Base-by-base conservation (phyloP, 345 rosid genomes). In the Citrus glauca region DNA sequence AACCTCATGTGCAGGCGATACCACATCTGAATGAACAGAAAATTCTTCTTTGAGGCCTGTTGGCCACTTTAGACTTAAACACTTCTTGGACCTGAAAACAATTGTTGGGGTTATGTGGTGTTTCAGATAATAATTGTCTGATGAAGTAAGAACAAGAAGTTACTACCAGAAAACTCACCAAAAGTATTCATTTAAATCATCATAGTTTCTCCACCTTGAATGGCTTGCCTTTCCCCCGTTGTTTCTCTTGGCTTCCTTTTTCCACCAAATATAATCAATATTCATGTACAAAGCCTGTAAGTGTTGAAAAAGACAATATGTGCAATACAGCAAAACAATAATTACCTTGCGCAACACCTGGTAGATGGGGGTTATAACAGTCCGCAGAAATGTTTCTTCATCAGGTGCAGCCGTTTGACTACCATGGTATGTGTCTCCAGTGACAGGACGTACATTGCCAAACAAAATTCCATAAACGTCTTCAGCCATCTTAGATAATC, bases 141-240 rank as follows among this genome's bases (percentile, higher is more conserved):
- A 37, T 79, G 22, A 73, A 79, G 71, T 53, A 80, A 14, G 70
- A 1, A 40, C 33, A 75, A 79, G 37, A 77, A 74, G 72, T 19
- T 70, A 71, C 30, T 55, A 10, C 69, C 71, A 84, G 56, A 62
- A 27, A 81, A 82, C 86, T 85, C 79, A 96, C 99, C 99, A 96
- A 77, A 96, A 96, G 86, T 92, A 96, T 87, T 96, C 99, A 81
- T 96, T 96, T 69, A 96, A 78, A 81, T 96, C 99, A 85, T 96
- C 99, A 79, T 96, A 96, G 77, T 96, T 96, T 85, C 99, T 94
- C 99, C 98, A 94, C 84, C 76, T 90, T 61, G 99, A 92, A 88
- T 94, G 98, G 84, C 99, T 94, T 70, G 93, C 95, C 82, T 83
- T 92, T 81, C 99, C 98, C 72, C 81, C 83, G 84, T 86, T 84